Conservation (phyloP, 192 early-diverging fungal genomes). For the Coemansia sp. region DNA sequence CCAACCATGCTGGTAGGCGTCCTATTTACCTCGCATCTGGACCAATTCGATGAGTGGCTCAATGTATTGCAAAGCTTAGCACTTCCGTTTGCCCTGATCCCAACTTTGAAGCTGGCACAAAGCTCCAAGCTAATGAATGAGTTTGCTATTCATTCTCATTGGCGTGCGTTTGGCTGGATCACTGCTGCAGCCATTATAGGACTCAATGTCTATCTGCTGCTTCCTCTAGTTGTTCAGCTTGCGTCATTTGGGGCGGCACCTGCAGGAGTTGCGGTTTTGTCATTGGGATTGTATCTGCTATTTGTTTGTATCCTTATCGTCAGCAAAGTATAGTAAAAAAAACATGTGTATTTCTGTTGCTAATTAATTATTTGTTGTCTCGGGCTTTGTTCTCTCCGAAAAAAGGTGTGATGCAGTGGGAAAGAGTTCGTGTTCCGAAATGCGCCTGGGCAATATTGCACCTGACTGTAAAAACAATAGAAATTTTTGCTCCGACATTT, state of each 20-base stretch:
- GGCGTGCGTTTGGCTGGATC: constrained; percentile 45
- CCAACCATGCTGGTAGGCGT: constrained; percentile 65
- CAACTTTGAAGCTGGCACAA: constrained; percentile 61
- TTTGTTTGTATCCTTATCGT: constrained; percentile 22
- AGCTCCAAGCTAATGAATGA: constrained; percentile 55
- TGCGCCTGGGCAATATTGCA: no score
- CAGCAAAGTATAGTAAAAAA: not conserved
- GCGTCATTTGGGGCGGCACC: constrained; percentile 16
- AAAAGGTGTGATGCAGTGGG: no score
- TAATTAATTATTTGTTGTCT: not conserved
- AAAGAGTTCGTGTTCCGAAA: no score
- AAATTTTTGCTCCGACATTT: not conserved
- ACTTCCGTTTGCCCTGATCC: constrained; percentile 63
- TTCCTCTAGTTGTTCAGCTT: constrained; percentile 29
- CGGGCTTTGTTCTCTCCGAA: not conserved
- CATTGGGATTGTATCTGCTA: constrained; percentile 20
- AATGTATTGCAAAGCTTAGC: constrained; percentile 70
- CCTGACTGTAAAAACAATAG: no score
- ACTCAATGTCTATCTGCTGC: constrained; percentile 57
- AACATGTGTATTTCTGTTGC: not conserved
- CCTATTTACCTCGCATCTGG: constrained; percentile 57
- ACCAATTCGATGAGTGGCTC: constrained; percentile 65
- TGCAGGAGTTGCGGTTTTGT: constrained; percentile 14
- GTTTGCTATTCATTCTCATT: constrained; percentile 32
- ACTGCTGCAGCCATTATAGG: constrained; percentile 55